Evolutionary conservation across 2,329 filamentous ascomycete genomes (phyloP), one percentile per base, ranked within the genome.

Genomic region (Raffaelea albimanens): DNA sequence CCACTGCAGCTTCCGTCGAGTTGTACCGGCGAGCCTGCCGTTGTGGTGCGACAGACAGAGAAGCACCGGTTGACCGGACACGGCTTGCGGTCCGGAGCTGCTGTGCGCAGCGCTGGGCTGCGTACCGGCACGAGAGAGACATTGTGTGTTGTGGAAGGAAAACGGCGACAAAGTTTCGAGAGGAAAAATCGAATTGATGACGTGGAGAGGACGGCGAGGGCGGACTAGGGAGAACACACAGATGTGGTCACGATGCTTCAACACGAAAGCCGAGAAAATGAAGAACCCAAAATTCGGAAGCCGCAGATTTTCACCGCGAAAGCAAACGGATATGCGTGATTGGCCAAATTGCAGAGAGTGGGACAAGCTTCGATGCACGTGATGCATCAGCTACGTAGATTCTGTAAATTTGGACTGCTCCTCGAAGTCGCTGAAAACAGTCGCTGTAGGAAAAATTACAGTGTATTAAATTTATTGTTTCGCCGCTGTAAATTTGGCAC

Each of bases 11-110:
- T 59, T 90, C 85, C 58, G 88, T 90, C 53, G 88, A 91, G 69
- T 93, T 86, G 85, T 87, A 90, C 78, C 93, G 82, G 70, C 85
- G 81, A 63, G 80, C 63, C 56, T 67, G 68, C 61, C 70, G 71
- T 58, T 65, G 73, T 65, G 70, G 70, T 47, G 71, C 47, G 23
- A 39, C 29, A 5, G 39, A 11, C 18, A 43, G 22, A n/a, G 47
- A 59, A 43, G 68, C 62, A 39, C 63, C 64, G 48, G 75, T 69
- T 54, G 67, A 63, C 59, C 73, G 68, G 55, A 73, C 53, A 45
- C 70, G 62, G 56, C 63, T 57, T 52, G 67, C 62, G 53, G 72
- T 67, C 61, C 78, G 76, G 57, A 83, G 67, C 62, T 80, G 76
- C 57, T 77, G 75, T 57, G 76, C 75, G 69, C 77, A 83, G 74